phyloP scores from a whole-genome alignment of 352 stramenopile species.

The Pythium coloratum region DNA sequence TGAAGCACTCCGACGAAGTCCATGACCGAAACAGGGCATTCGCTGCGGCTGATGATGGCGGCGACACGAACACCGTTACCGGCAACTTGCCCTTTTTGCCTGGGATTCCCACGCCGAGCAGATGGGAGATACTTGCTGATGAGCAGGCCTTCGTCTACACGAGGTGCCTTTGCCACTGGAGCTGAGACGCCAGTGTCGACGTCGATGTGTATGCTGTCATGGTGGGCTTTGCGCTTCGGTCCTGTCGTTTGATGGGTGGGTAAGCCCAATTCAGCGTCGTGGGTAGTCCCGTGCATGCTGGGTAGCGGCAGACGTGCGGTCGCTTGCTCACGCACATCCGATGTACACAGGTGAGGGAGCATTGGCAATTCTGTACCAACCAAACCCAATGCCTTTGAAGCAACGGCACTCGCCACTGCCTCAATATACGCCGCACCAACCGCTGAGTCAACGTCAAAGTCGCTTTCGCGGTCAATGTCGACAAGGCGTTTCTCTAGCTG shows the following conservation, averaged over 20 bases:
- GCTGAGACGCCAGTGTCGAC: no score
- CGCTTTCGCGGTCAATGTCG: background rate
- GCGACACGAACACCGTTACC: background rate
- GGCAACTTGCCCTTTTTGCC: background rate
- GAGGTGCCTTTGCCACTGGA: background rate
- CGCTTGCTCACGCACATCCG: no score
- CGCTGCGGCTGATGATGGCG: background rate
- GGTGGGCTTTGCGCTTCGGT: no score
- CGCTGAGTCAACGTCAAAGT: background rate
- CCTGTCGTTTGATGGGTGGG: no score
- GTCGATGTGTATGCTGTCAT: no score
- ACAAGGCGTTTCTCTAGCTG: background rate
- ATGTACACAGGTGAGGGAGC: no score
- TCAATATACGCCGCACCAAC: background rate
- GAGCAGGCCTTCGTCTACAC: background rate
- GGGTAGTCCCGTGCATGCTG: no score
- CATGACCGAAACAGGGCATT: background rate
- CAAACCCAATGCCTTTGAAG: no score
- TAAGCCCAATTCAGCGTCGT: no score
- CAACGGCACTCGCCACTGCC: background rate
- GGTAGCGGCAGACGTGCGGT: no score
- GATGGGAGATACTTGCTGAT: background rate
- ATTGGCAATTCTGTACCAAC: no score
- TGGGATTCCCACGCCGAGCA: background rate
- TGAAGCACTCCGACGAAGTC: background rate